Conservation (phyloP, 208 protist species). For the Crithidia brevicula region DNA sequence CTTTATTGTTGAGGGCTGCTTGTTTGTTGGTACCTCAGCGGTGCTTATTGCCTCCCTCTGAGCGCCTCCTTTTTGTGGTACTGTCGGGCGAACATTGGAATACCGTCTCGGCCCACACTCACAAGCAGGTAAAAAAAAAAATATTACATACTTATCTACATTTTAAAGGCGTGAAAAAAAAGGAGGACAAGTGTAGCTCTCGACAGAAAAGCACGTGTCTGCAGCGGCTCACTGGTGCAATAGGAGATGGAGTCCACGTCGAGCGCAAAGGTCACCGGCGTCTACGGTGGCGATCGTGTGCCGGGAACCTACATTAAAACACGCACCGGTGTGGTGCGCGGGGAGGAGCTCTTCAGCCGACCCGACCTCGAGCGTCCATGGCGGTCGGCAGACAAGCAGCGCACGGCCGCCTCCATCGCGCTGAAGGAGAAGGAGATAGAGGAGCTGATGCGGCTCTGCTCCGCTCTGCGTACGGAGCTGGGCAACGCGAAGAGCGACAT, state of each 20-base stretch:
- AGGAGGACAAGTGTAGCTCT: no score
- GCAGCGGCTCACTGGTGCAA: neutral
- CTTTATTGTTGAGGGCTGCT: no score
- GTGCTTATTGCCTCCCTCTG: no score
- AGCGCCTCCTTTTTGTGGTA: no score
- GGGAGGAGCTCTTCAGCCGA: constrained; percentile 86
- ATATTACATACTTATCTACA: no score
- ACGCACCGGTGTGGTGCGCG: constrained; percentile 70
- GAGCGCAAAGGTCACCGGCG: constrained; percentile 49
- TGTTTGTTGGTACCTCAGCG: no score
- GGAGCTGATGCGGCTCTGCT: constrained; percentile 81
- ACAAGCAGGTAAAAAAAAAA: no score
- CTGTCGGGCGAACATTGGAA: no score
- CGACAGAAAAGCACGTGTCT: neutral
- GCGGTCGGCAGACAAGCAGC: constrained; percentile 59
- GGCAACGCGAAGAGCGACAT: constrained; percentile 77
- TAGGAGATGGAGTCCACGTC: constrained; percentile 18
- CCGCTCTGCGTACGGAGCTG: constrained; percentile 74
- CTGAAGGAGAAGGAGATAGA: constrained; percentile 92
- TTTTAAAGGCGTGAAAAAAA: no score
- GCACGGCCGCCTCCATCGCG: constrained; percentile 49
- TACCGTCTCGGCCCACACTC: no score
- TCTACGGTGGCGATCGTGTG: constrained; percentile 70
- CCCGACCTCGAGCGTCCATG: constrained; percentile 91
- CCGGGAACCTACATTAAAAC: constrained; percentile 80